Evolutionary conservation across 2,329 filamentous ascomycete genomes (phyloP), one percentile per base, ranked within the genome.

Genomic region (Ascochyta lentis): DNA sequence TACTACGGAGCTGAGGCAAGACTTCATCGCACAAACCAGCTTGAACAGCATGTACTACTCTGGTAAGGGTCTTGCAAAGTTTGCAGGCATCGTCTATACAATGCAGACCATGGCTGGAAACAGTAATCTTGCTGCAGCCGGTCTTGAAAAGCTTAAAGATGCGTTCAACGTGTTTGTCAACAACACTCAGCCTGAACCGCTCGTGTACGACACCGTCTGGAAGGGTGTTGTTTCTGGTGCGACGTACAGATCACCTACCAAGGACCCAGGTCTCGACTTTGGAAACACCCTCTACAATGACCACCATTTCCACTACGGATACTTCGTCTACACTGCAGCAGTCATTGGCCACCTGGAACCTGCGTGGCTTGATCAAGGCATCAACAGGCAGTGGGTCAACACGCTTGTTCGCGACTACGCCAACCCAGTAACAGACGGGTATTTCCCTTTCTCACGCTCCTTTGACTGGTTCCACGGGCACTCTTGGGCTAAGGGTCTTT

Each of bases 401-500:
- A 85, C 84, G 23, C 82, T 99, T 41, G 88, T 94, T 39, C 88
- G 93, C 50, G 95, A 99, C 69, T 86, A 81, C 52, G 89, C 93
- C 51, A 97, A 96, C 74, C 88, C 94, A 0, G 70, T 81, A 3
- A 73, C 83, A 16, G 94, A 98, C 72, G 80, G 66, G 0, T 68
- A 82, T 35, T 98, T 96, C 75, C 93, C 95, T 0, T 88, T 91
- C 68, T 94, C 68, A 12, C 71, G 74, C 33, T 60, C 65, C 47
- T 98, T 97, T 71, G 95, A 98, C 77, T 97, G 92, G 91, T 98
- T 88, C 75, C 88, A 72, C 68, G 95, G 95, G 1, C 95, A 98
- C 81, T 94, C 90, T 42, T 97, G 94, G 92, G 95, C 95, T 2
- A 92, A 92, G 52, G 91, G 91, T 1, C 79, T 95, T 10, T 92